Conservation (phyloP, 2,329 filamentous ascomycete species). For the Penicillium brevicompactum region DNA sequence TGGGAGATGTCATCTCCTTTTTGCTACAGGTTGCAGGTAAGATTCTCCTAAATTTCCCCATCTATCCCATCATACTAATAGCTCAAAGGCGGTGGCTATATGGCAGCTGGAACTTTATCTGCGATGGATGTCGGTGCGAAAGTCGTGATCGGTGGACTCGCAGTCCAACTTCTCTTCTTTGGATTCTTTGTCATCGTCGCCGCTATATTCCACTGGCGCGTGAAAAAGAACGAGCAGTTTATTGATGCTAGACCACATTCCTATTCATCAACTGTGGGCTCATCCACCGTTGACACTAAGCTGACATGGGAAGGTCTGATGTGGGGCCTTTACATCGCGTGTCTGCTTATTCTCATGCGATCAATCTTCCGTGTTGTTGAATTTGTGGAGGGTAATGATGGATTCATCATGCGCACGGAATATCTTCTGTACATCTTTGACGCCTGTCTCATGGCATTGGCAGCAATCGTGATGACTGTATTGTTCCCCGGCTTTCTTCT, state of each 20-base stretch:
- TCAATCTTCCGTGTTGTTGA: conserved; percentile 38
- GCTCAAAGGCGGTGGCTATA: conserved; percentile 30
- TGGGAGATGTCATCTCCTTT: conserved; percentile 33
- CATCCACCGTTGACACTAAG: too few relatives aligned
- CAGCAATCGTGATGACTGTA: conserved; percentile 6
- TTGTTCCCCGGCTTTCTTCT: too few relatives aligned
- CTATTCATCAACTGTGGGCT: too few relatives aligned
- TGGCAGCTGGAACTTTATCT: conserved; percentile 21
- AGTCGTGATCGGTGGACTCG: conserved; percentile 59
- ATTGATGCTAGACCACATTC: too few relatives aligned
- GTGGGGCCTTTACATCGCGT: conserved; percentile 26
- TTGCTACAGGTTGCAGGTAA: conserved; percentile 31
- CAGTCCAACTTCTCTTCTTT: conserved; percentile 62
- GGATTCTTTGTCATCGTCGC: conserved; percentile 57
- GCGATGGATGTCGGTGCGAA: conserved; percentile 23
- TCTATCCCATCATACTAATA: background rate
- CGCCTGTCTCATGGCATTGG: conserved; percentile 31
- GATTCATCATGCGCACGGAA: conserved; percentile 33
- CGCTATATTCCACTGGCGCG: conserved; percentile 51
- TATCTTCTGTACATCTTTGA: conserved; percentile 38
- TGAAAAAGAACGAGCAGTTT: conserved; percentile 1
- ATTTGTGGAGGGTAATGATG: conserved; percentile 34
- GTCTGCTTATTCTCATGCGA: conserved; percentile 33
- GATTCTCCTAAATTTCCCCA: background rate
- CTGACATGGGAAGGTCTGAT: conserved; percentile 19